Evolutionary conservation across 805 yeast genomes (phyloP), one percentile per base, ranked within the genome.

Genomic region (Candida corydali): DNA sequence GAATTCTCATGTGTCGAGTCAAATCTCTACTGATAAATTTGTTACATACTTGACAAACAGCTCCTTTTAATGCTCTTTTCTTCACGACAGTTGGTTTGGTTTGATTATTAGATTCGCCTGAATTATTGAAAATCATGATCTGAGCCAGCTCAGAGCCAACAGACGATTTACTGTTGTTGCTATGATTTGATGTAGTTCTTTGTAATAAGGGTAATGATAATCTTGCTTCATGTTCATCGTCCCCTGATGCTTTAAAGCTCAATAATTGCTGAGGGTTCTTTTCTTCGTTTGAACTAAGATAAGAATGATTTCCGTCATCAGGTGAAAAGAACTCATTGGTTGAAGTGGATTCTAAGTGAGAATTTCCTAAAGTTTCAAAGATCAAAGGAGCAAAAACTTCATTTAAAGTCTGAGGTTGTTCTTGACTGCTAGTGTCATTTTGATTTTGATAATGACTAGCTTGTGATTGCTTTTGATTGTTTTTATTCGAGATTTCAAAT

Each of bases 1-100:
- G 73, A 28, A 63, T 67, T 26, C 73, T 51, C 55, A 65, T 53
- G 44, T 67, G 73, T 27, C 73, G 46, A 5, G 65, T 61, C 33
- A 63, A 47, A 43, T 67, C 73, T 31, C 73, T 45, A 36, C 63
- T 57, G 36, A 67, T 67, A 46, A 47, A 63, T 42, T 64, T 64
- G 36, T 59, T 66, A 45, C 73, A 67, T 11, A 67, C 47, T 6
- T 58, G 37, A 39, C 73, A 67, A 9, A 56, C 50, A 16, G 69
- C 55, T 8, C 70, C 70, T 39, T 64, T 66, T 20, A 57, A 40
- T 14, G 39, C 37, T 29, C 58, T 48, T 31, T 61, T 59, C 47
- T 61, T 63, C 11, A n/a, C 25, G 10, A 15, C 24, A 17, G 32
- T 22, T 23, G 24, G 17, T 37, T 51, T 34, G 4, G 29, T 25